These are phyloP conservation scores for Triadica sebifera DNA, from an alignment of 345 rosid genomes.

Conservation along the genomic window DNA sequence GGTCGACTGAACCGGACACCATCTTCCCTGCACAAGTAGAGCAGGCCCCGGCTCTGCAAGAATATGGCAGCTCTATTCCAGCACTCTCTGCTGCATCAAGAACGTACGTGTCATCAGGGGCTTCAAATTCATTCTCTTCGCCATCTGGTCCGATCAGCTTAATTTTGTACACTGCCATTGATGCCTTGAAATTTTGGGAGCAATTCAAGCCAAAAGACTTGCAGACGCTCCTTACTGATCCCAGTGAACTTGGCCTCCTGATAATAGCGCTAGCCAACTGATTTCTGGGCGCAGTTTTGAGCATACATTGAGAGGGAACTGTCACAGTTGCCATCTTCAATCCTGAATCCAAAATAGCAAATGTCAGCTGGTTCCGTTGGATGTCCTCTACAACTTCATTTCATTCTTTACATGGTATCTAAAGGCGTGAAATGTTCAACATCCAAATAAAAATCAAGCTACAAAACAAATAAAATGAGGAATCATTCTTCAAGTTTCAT, in stretches of 20 bases:
- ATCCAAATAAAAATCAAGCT: neutral
- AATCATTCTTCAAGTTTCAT: neutral
- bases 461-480: neutral
- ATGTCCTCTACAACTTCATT: neutral
- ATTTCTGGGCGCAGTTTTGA: constrained; percentile 41
- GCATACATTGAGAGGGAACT: constrained; percentile 43
- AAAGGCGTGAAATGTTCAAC: neutral
- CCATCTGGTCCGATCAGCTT: constrained; percentile 74
- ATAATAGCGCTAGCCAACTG: constrained; percentile 28
- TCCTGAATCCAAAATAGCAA: constrained; percentile 21
- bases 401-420: neutral
- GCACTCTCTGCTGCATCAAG: constrained; percentile 80
- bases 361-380: neutral
- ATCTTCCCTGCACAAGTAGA: constrained; percentile 77
- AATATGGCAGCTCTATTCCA: constrained; percentile 78
- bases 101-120: constrained; percentile 55
- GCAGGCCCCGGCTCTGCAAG: constrained; percentile 94
- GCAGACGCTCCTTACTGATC: constrained; percentile 47
- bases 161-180: constrained; percentile 68
- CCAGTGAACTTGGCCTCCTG: constrained; percentile 34
- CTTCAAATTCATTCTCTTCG: constrained; percentile 58
- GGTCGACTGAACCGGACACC: constrained; percentile 62
- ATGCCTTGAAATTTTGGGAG: constrained; percentile 38
- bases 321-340: constrained; percentile 49
- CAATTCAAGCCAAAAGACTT: constrained; percentile 60